phyloP scores from a whole-genome alignment of 768 basidiomycete species.

The Collybia mongolica region DNA sequence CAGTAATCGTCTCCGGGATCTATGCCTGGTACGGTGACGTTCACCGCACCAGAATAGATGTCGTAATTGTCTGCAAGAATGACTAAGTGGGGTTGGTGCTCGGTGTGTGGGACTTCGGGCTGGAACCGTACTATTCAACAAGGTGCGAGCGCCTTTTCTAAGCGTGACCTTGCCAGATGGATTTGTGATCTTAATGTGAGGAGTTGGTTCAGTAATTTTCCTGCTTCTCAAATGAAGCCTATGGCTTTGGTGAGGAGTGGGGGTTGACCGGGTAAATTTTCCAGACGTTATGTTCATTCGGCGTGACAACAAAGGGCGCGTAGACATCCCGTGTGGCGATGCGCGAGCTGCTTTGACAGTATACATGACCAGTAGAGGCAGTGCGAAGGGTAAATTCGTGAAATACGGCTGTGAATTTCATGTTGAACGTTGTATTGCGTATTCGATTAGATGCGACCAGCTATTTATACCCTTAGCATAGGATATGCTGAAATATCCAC shows the following conservation, averaged over 20 bases:
- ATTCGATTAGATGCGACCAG: too few species aligned
- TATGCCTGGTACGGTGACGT: slow-evolving; percentile 27
- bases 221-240: slow-evolving; percentile 13
- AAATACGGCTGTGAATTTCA: too few species aligned
- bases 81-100: slow-evolving; percentile 9
- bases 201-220: slow-evolving; percentile 18
- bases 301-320: slow-evolving; percentile 30
- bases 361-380: slow-evolving; percentile 7
- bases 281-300: slow-evolving; percentile 29
- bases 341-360: slow-evolving; percentile 24
- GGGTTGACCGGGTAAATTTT: slow-evolving; percentile 31
- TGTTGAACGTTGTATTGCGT: too few species aligned
- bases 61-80: slow-evolving; percentile 24
- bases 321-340: slow-evolving; percentile 34
- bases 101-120: not conserved
- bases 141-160: slow-evolving; percentile 16
- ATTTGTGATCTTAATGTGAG: slow-evolving; percentile 31
- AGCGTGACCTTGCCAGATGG: slow-evolving; percentile 23
- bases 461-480: too few species aligned
- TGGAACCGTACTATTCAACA: slow-evolving; percentile 19
- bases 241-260: not conserved
- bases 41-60: slow-evolving; percentile 22
- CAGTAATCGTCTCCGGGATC: slow-evolving; percentile 25
- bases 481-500: too few species aligned
- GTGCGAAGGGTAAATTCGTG: too few species aligned